phyloP scores from a whole-genome alignment of 805 yeast species.

The Nakazawaea ishiwadae region DNA sequence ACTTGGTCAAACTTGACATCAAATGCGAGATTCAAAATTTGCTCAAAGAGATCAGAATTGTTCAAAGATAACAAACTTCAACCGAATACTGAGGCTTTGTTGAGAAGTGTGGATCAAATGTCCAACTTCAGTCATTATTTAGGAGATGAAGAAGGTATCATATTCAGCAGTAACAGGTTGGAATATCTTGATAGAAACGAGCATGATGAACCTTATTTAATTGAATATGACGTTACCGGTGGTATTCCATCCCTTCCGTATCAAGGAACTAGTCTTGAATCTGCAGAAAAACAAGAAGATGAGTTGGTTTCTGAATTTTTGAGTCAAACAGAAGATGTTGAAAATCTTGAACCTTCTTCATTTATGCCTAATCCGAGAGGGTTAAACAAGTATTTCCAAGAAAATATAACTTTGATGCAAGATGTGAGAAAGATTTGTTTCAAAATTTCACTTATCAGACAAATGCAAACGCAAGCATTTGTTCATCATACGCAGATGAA shows the following conservation, averaged over 20 bases:
- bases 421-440: slow-evolving; percentile 84
- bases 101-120: slow-evolving; percentile 68
- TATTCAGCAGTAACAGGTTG: slow-evolving; percentile 25
- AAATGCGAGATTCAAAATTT: slow-evolving; percentile 69
- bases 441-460: slow-evolving; percentile 81
- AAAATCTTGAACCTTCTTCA: slow-evolving; percentile 32
- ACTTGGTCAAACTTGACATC: slow-evolving; percentile 86
- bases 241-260: slow-evolving; percentile 67
- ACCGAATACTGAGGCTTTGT: slow-evolving; percentile 61
- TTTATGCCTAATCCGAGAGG: slow-evolving; percentile 48
- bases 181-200: slow-evolving; percentile 39
- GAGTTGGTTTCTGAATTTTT: slow-evolving; percentile 34
- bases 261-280: slow-evolving; percentile 45
- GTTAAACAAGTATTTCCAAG: slow-evolving; percentile 51
- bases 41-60: slow-evolving; percentile 60
- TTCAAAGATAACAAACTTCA: slow-evolving; percentile 60
- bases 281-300: slow-evolving; percentile 41
- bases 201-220: slow-evolving; percentile 56
- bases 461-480: slow-evolving; percentile 82
- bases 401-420: slow-evolving; percentile 76
- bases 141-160: slow-evolving; percentile 29
- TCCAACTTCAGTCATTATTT: slow-evolving; percentile 46
- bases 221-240: slow-evolving; percentile 83
- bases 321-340: slow-evolving; percentile 22
- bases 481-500: slow-evolving; percentile 70